Evolutionary conservation across 2,329 filamentous ascomycete species (phyloP), one percentile per base, ranked within the genome.

Genomic region (Raffaelea deltoideospora): DNA sequence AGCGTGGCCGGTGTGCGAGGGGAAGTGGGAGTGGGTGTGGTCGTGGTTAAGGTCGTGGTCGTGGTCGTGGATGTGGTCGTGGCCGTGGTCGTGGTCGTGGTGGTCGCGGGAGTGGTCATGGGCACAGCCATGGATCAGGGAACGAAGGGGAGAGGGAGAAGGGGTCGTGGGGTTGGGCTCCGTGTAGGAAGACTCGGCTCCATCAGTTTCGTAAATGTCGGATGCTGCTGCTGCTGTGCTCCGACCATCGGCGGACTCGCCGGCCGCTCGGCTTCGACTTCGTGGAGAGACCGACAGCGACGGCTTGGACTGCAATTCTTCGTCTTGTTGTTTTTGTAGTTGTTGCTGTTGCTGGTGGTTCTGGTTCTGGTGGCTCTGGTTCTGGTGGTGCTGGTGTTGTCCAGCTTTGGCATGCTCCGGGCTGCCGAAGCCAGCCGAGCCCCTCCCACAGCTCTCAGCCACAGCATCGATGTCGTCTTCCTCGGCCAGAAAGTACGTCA

Each of bases 401-500:
- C 36, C 41, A 41, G 41, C 55, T 61, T 21, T 51, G 46, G 27
- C 51, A 38, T 31, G 59, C 57, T 40, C 52, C 48, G 43, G 33
- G 48, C 45, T 32, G 31, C 23, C 43, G 28, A 33, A 31, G 51
- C 47, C 18, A 49, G 50, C 32, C 52, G 50, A 35, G n/a, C 8
- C 13, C 8, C 8, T 13, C 23, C 31, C 26, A 17, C 17, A 15
- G 15, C 28, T 22, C 15, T 39, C 39, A 14, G 57, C 48, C 32
- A 57, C 56, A 10, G 58, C 52, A 41, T 64, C 61, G 39, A 69
- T 49, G 5, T 57, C 54, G 35, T 60, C 57, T 47, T 69, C 65
- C 41, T 66, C 61, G 41, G 65, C 58, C 29, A 69, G 47, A 40
- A 67, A 61, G 43, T 65, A 69, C 31, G 63, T 67, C 62, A 69